Conservation (phyloP, 2,329 filamentous ascomycete species). For the Colletotrichum sp. region DNA sequence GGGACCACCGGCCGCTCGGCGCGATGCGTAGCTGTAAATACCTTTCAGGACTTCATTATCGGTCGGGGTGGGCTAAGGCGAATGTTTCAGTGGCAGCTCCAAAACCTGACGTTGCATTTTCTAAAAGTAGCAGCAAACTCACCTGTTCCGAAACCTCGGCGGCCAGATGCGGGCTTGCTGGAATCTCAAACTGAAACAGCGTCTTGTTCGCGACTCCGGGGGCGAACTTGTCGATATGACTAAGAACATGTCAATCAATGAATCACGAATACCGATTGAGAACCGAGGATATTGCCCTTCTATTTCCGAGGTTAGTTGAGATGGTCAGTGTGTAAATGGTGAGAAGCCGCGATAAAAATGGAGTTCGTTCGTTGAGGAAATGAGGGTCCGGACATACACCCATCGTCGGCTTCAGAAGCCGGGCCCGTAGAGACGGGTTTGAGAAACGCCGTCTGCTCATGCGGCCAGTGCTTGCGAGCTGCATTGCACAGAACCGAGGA, state of each 20-base stretch:
- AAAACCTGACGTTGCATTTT: not conserved
- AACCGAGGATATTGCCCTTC: not conserved
- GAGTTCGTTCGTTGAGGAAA: not conserved
- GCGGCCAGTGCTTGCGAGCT: slow-evolving; percentile 49
- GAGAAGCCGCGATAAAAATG: not conserved
- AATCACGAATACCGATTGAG: not conserved
- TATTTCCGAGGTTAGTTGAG: not conserved
- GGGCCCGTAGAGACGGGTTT: slow-evolving; percentile 86
- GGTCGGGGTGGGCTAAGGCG: slow-evolving; percentile 41
- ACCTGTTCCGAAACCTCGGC: slow-evolving; percentile 55
- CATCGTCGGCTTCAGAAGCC: slow-evolving; percentile 71
- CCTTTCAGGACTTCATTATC: slow-evolving; percentile 55
- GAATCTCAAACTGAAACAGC: slow-evolving; percentile 74
- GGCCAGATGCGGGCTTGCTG: slow-evolving; percentile 81
- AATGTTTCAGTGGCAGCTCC: not conserved
- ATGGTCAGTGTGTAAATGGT: not conserved
- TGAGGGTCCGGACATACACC: slow-evolving; percentile 47
- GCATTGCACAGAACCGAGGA: slow-evolving; percentile 75
- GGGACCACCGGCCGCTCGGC: slow-evolving; percentile 44
- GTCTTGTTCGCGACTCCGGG: slow-evolving; percentile 55
- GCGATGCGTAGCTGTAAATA: slow-evolving; percentile 49
- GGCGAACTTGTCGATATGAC: slow-evolving; percentile 68
- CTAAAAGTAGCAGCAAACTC: slow-evolving; percentile 12
- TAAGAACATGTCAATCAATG: slow-evolving; percentile 30
- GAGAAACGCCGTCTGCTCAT: slow-evolving; percentile 66